These are phyloP conservation scores for Alternaria rosae DNA, from an alignment of 2,329 filamentous ascomycete genomes.

Conservation along the genomic window DNA sequence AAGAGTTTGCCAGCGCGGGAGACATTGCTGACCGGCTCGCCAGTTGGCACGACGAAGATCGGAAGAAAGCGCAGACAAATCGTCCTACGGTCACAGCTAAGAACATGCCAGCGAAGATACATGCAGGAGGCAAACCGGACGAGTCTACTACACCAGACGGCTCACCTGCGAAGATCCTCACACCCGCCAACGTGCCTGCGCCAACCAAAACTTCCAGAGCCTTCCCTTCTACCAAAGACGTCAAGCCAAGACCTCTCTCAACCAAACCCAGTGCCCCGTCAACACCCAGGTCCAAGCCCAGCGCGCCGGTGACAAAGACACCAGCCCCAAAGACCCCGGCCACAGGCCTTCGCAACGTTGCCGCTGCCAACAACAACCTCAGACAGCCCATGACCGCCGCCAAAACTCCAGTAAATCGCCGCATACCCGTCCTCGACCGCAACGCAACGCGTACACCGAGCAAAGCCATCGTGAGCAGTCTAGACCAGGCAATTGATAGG, in stretches of 20 bases:
- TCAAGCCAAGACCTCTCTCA: neutral
- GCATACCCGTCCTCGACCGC: conserved; percentile 10
- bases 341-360: neutral
- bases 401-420: neutral
- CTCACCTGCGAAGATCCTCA: neutral
- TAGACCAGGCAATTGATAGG: conserved; percentile 36
- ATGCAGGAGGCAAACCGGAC: neutral
- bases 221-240: conserved; percentile 15
- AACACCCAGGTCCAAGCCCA: neutral
- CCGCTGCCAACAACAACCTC: neutral
- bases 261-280: neutral
- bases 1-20: conserved; percentile 19
- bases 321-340: neutral
- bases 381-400: neutral
- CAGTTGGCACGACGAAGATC: conserved; percentile 22
- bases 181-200: neutral
- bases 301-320: neutral
- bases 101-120: neutral
- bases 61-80: neutral
- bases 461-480: conserved; percentile 25
- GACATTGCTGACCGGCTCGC: conserved; percentile 24
- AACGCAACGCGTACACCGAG: conserved; percentile 32
- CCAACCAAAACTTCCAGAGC: conserved; percentile 15
- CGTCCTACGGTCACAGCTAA: neutral
- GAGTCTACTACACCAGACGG: conserved; percentile 1